phyloP scores from a whole-genome alignment of 352 stramenopile genomes.

The Pythium pyrilobum region DNA sequence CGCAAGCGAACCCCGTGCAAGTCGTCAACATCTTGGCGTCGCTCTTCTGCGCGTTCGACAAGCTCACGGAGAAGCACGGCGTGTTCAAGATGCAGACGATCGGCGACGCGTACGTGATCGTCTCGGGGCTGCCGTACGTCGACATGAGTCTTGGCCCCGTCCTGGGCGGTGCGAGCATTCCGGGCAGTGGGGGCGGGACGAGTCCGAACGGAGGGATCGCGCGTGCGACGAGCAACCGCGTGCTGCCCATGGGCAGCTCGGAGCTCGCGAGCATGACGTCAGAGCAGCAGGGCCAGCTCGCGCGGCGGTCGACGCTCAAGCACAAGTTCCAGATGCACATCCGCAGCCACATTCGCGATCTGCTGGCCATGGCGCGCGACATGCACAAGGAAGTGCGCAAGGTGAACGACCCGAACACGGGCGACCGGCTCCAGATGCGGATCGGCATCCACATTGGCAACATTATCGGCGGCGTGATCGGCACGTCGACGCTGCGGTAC shows the following conservation, averaged over 20 bases:
- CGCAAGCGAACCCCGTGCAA: conserved; percentile 73
- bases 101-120: conserved; percentile 90
- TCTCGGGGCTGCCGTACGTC: conserved; percentile 79
- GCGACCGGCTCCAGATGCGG: conserved; percentile 79
- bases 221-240: conserved; percentile 35
- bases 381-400: conserved; percentile 87
- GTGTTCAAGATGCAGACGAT: conserved; percentile 94
- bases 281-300: conserved; percentile 13
- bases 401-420: conserved; percentile 79
- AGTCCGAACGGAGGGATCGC: background rate
- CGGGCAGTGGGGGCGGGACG: background rate
- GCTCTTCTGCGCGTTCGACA: conserved; percentile 91
- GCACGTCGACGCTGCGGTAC: conserved; percentile 81
- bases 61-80: conserved; percentile 88
- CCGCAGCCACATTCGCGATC: conserved; percentile 70
- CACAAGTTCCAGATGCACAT: conserved; percentile 81
- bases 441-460: conserved; percentile 87
- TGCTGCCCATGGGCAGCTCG: conserved; percentile 32
- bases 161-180: conserved; percentile 13
- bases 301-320: conserved; percentile 63
- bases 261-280: conserved; percentile 15
- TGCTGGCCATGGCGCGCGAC: conserved; percentile 76
- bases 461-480: conserved; percentile 86
- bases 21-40: conserved; percentile 89
- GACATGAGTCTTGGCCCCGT: conserved; percentile 76